A percentile compares a stretch with the other conserved stretches of the same genome.
Conservation (phyloP, 768 basidiomycete genomes). For the Baorangia bicolor region DNA sequence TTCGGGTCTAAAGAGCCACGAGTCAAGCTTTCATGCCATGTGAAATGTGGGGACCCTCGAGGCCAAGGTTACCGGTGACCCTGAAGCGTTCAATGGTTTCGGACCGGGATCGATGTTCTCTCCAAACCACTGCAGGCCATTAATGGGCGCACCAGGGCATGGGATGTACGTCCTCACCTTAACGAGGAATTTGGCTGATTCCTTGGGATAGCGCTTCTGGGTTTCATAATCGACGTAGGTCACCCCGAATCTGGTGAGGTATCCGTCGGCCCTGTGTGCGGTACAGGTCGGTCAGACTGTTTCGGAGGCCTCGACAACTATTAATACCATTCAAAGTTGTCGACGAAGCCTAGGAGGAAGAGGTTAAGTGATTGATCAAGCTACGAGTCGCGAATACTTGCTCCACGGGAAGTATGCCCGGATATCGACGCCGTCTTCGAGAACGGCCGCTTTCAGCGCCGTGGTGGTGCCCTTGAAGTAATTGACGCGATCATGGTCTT, state of each 20-base stretch:
- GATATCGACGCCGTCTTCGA: constrained; percentile 63
- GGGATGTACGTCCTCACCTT: constrained; percentile 38
- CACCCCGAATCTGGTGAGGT: constrained; percentile 64
- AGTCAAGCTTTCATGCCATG: not conserved
- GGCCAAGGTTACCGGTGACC: not conserved
- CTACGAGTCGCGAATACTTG: constrained; percentile 30
- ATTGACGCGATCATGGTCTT: constrained; percentile 62
- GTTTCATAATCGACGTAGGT: constrained; percentile 73
- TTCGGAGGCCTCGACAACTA: not conserved
- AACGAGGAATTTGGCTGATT: constrained; percentile 54
- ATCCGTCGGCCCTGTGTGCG: constrained; percentile 55
- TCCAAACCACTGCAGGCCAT: constrained; percentile 28
- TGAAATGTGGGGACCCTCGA: not conserved
- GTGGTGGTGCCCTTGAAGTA: constrained; percentile 62
- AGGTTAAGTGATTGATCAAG: not conserved
- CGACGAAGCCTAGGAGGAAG: constrained; percentile 52
- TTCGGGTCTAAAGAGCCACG: not conserved
- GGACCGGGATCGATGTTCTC: constrained; percentile 25
- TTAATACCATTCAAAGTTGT: constrained; percentile 65
- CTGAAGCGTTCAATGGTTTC: not conserved
- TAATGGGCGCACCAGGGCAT: not conserved
- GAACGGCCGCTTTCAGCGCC: constrained; percentile 54
- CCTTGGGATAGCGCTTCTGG: constrained; percentile 64
- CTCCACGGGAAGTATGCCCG: constrained; percentile 69
- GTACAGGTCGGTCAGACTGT: not conserved